Percentiles rank a stretch among this genome's conserved stretches.
These are phyloP conservation scores for Chlamydomonas incerta DNA, from an alignment of 139 green algal genomes.

Conservation along the genomic window DNA sequence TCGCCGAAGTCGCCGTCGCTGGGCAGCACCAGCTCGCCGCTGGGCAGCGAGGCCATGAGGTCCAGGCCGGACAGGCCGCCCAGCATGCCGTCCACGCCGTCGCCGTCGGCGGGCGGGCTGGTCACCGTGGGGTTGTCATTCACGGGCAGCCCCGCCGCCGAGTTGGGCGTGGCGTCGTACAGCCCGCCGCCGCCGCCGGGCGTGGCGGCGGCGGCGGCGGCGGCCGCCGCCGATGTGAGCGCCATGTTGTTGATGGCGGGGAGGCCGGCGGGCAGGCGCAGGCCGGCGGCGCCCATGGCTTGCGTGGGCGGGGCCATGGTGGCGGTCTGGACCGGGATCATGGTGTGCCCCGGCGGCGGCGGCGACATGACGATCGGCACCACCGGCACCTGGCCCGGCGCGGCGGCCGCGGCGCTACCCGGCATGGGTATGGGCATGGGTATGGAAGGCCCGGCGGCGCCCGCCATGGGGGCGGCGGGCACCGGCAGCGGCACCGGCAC, in stretches of 20 bases:
- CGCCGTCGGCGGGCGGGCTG: not conserved
- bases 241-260: constrained; percentile 4
- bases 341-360: constrained; percentile 3
- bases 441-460: no score
- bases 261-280: constrained; percentile 9
- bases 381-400: no score
- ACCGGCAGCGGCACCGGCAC: no score
- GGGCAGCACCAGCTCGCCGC: constrained; percentile 26
- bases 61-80: not conserved
- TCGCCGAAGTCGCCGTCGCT: constrained; percentile 10
- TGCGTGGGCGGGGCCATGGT: constrained; percentile 41
- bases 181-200: not conserved
- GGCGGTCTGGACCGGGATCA: constrained; percentile 41
- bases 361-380: no score
- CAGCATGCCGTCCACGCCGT: constrained; percentile 9
- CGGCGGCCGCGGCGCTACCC: not conserved
- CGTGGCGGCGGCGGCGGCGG: not conserved
- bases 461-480: no score
- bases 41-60: constrained; percentile 15
- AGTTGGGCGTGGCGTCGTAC: not conserved
- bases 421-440: not conserved
- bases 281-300: not conserved
- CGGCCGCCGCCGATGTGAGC: no score
- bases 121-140: constrained; percentile 34
- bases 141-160: not conserved